These are phyloP conservation scores for Penicillium salamii DNA, from an alignment of 495 filamentous ascomycete species.

Conservation along the genomic window DNA sequence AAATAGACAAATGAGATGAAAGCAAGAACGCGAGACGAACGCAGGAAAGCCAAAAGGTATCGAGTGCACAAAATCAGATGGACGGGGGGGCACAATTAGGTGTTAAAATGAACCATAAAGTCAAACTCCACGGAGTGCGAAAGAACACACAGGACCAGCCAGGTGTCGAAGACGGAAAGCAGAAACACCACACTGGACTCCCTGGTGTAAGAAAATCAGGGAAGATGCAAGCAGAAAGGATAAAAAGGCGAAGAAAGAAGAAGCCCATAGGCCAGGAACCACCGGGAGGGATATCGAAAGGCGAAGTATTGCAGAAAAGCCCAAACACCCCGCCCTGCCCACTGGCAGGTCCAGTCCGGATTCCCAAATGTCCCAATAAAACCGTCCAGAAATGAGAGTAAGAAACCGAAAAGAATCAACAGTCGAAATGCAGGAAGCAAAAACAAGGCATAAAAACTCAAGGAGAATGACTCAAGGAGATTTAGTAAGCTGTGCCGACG, in stretches of 20 bases:
- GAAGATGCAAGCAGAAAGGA: slow-evolving; percentile 18
- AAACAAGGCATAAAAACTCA: slow-evolving; percentile 8
- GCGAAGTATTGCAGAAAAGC: slow-evolving; percentile 31
- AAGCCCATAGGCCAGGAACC: slow-evolving; percentile 33
- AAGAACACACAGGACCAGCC: slow-evolving; percentile 54
- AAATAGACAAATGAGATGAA: slow-evolving; percentile 13
- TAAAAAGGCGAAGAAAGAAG: slow-evolving; percentile 18
- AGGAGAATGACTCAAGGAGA: slow-evolving; percentile 10
- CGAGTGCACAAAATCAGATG: slow-evolving; percentile 26
- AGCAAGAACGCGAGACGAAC: slow-evolving; percentile 2
- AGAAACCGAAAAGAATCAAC: slow-evolving; percentile 19
- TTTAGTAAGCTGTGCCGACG: slow-evolving; percentile 48
- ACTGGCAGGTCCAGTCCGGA: slow-evolving; percentile 36
- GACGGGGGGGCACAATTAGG: slow-evolving; percentile 32
- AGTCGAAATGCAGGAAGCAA: slow-evolving; percentile 1
- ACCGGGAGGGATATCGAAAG: slow-evolving; percentile 34
- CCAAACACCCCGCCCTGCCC: slow-evolving; percentile 35
- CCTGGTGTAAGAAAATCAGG: slow-evolving; percentile 38
- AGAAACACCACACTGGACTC: slow-evolving; percentile 51
- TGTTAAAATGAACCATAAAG: slow-evolving; percentile 21
- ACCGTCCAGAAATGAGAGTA: slow-evolving; percentile 33
- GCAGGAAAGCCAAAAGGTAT: slow-evolving; percentile 26
- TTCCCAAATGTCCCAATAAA: slow-evolving; percentile 35
- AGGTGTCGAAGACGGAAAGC: slow-evolving; percentile 41
- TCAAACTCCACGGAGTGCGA: slow-evolving; percentile 47